Conservation (phyloP, 306 rosid genomes). For the Cucurbita maxima region DNA sequence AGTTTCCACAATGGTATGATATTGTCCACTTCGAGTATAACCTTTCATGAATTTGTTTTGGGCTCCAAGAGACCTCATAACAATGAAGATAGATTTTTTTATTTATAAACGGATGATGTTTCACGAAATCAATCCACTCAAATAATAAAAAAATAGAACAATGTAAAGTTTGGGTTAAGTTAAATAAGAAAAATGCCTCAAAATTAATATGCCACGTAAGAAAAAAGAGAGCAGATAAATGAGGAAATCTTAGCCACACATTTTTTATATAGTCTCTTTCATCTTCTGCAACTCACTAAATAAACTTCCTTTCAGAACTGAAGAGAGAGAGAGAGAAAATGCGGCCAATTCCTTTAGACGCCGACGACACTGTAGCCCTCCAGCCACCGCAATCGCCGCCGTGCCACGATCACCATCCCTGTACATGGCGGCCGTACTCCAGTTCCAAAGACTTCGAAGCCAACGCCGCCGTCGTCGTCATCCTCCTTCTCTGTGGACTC, state of each 20-base stretch:
- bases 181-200: neutral
- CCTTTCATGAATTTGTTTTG: no score
- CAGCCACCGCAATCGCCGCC: neutral
- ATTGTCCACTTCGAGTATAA: no score
- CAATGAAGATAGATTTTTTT: no score
- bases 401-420: conserved; percentile 6
- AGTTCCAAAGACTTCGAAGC: conserved; percentile 28
- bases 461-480: conserved; percentile 24
- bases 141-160: no score
- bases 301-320: neutral
- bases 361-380: neutral
- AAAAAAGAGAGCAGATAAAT: neutral
- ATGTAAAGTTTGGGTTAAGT: no score
- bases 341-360: conserved; percentile 1
- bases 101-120: no score
- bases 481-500: conserved; percentile 36
- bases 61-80: no score
- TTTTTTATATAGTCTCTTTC: neutral
- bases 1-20: no score
- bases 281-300: neutral
- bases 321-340: neutral
- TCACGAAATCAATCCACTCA: no score
- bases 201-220: neutral
- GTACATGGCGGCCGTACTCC: conserved; percentile 29
- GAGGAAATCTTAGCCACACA: neutral